phyloP scores from a whole-genome alignment of 805 yeast species.

The Isabelozyma rhagii region DNA sequence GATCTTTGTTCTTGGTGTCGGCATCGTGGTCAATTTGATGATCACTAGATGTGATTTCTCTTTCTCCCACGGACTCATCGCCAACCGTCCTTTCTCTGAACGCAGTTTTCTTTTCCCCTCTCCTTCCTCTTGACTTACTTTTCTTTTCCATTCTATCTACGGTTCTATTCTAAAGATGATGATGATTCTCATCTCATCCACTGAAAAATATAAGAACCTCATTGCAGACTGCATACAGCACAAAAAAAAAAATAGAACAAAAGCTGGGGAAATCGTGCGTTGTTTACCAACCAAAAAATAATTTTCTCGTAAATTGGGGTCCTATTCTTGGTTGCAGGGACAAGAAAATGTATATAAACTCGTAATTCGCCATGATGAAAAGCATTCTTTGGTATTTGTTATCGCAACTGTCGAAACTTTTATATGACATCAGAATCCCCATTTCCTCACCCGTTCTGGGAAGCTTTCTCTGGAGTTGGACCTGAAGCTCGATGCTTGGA shows the following conservation, averaged over 20 bases:
- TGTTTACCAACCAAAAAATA: background rate
- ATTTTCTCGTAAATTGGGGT: background rate
- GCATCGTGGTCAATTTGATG: slow-evolving; percentile 4
- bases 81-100: slow-evolving; percentile 17
- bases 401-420: no score
- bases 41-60: slow-evolving; percentile 2
- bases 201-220: background rate
- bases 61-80: slow-evolving; percentile 8
- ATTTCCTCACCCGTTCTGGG: slow-evolving; percentile 15
- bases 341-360: background rate
- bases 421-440: slow-evolving; percentile 5
- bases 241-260: background rate
- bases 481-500: slow-evolving; percentile 10
- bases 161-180: background rate
- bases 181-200: background rate
- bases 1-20: slow-evolving; percentile 5
- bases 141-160: slow-evolving; percentile 1
- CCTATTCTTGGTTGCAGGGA: background rate
- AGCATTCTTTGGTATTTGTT: no score
- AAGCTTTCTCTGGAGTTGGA: slow-evolving; percentile 6
- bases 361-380: no score
- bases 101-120: slow-evolving; percentile 27
- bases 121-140: slow-evolving; percentile 40
- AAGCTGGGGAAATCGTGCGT: background rate
- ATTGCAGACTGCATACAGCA: background rate